Evolutionary conservation across 345 rosid species (phyloP).

Genomic region (Eucalyptus marginata): DNA sequence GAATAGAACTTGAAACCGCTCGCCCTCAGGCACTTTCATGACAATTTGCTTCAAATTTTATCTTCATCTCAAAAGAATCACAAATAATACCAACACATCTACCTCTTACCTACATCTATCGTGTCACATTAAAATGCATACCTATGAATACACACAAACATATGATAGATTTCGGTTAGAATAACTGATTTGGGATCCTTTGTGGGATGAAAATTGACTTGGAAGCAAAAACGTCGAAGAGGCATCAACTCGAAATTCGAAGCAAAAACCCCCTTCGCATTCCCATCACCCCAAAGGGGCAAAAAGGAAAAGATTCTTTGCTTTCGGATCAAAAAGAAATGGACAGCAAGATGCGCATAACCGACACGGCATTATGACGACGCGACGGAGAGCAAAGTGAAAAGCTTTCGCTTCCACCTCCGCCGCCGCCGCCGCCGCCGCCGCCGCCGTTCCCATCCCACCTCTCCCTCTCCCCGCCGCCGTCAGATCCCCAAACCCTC

Average conservation of each 20-base stretch:
- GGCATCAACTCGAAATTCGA: neutral
- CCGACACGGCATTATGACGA: neutral
- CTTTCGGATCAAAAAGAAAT: neutral
- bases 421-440: neutral
- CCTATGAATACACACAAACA: neutral
- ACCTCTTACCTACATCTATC: neutral
- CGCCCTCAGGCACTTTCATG: no score
- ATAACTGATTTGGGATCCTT: no score
- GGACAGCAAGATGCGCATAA: neutral
- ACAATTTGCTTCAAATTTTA: neutral
- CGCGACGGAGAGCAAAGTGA: neutral
- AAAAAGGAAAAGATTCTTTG: neutral
- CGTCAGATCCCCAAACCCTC: neutral
- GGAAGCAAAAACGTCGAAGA: neutral
- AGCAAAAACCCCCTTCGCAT: neutral
- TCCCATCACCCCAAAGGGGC: neutral
- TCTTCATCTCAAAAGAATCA: neutral
- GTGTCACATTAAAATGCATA: accelerated
- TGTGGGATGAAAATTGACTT: neutral
- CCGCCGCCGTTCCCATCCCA: no score
- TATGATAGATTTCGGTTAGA: neutral
- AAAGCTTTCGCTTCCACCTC: neutral
- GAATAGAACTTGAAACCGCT: accelerated
- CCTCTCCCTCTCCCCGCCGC: neutral
- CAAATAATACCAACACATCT: neutral